Base-by-base conservation (phyloP, 345 rosid genomes). In the Orychophragmus violaceus region DNA sequence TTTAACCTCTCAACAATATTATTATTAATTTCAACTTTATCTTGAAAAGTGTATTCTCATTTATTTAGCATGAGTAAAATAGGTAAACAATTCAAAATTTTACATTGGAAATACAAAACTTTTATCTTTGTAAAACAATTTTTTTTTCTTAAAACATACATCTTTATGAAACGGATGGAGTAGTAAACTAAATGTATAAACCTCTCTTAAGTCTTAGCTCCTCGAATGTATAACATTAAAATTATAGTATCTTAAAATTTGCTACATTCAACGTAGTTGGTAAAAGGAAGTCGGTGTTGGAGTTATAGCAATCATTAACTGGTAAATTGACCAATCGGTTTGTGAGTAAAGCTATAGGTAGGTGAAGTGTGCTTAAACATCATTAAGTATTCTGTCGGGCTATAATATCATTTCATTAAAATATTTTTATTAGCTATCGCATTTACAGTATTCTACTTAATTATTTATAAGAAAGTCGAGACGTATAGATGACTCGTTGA, bases 301-400 rank as follows among this genome's bases (percentile, higher is more conserved):
- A 39, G 52, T 59, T 49, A 25, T 8, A 69, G 23, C 41, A 69
- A 37, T 19, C 23, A 70, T 53, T 69, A 27, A 53, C 44, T 44
- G 57, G 23, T 62, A 62, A 32, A 63, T 70, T 45, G 39, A 71
- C 58, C 57, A 18, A 55, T 63, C 32, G 5, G 32, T 12, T 45
- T 62, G 63, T 13, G 64, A 13, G 48, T 17, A 62, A 70, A 71
- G 49, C 23, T 32, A 18, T 55, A 70, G 27, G 62, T 70, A 21
- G 75, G 62, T 62, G 62, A 52, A 70, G 75, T 70, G 68, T 62
- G 75, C 62, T 30, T 41, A 63, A 71, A 55, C 70, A 63, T 63
- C 76, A 63, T 55, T 71, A 62, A 71, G 70, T 63, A 71, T 63
- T 63, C 5, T 71, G 76, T 71, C 76, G 59, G 70, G 33, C 1